Base-by-base conservation (phyloP, 2,329 filamentous ascomycete genomes). In the Escovopsis sp. region DNA sequence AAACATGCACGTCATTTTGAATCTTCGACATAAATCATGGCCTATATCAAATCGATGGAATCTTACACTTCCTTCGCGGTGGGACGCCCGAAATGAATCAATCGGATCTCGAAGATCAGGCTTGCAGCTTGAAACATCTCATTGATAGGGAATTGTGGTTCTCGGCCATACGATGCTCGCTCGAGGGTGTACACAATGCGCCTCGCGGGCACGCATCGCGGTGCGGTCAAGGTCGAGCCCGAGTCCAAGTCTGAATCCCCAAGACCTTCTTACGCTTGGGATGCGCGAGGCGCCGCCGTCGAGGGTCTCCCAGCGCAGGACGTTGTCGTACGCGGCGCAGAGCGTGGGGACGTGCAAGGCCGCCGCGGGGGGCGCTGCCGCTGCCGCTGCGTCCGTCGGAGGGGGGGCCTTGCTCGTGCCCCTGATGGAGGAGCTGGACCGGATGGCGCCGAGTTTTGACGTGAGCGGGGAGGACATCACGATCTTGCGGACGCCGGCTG, bases 401-500 rank as follows among this genome's bases (percentile, higher is more conserved):
- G 33, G 40, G 15, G 51, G 50, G 5, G 66, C 58, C 18, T 54
- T 65, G 46, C 51, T 74, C 38, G 63, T 65, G 18, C 66, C 70
- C 11, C 65, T 81, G 52, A 55, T 72, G 52, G 58, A 58, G 47
- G 87, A 98, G 55, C 63, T 98, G 41, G 90, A 98, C 55, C 79
- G 71, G 47, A 74, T 96, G 43, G 81, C 87, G 4, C 90, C 90
- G n/a, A 79, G 82, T 31, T 94, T 98, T 47, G 82, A 87, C 52
- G 67, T 98, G 18, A 65, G 76, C 18, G 83, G 85, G 2, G 82
- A 83, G 5, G 75, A 88, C 39, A 80, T 98, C 34, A 67, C 70
- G 10, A 79, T 98, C 15, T 58, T 98, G 11, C 70, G 76, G 46
- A 79, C 80, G 3, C 90, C 90, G 0, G 60, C 72, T n/a, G 82